Evolutionary conservation across 257 asterid species (phyloP), one percentile per base, ranked within the genome.

Genomic region (Nicotiana noctiflora): DNA sequence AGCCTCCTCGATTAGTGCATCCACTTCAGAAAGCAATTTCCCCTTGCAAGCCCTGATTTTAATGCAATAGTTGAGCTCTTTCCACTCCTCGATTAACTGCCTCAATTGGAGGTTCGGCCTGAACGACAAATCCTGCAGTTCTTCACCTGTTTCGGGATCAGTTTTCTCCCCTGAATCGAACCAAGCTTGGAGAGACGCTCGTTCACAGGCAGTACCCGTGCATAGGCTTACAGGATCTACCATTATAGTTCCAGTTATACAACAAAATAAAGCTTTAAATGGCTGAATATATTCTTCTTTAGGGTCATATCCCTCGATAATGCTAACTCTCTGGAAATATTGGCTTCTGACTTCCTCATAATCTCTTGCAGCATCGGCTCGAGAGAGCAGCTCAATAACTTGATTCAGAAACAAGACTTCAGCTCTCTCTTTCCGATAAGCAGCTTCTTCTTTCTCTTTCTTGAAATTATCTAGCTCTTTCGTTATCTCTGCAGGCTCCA

Each of bases 31-130:
- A 14, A 34, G 79, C 75, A 89, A 46, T 52, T 84, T 91, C 27
- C 76, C 85, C 85, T 82, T 84, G 68, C 92, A 89, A 57, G 92
- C 88, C 84, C 93, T 86, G 79, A 91, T 89, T 66, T 70, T 87
- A 63, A 86, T 84, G 25, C 93, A 89, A 63, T 91, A 89, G 55
- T 91, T 89, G 53, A 91, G 90, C 78, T 91, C 95, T 82, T 89
- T 87, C 95, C 93, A 89, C 51, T 89, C 95, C 65, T 91, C 90
- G 34, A 91, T 91, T 0, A 91, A 88, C 75, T 89, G 92, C 62
- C 95, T 84, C 23, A 91, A 85, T 63, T 81, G 90, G 81, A 88
- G 80, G 37, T 91, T 89, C 8, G 93, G 80, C 83, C 93, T 77
- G 80, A 87, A 86, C 0, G 89, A 76, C 37, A 84, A 82, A 80